These are phyloP conservation scores for Fusarium sp. DNA, from an alignment of 2,329 filamentous ascomycete genomes.

Conservation along the genomic window DNA sequence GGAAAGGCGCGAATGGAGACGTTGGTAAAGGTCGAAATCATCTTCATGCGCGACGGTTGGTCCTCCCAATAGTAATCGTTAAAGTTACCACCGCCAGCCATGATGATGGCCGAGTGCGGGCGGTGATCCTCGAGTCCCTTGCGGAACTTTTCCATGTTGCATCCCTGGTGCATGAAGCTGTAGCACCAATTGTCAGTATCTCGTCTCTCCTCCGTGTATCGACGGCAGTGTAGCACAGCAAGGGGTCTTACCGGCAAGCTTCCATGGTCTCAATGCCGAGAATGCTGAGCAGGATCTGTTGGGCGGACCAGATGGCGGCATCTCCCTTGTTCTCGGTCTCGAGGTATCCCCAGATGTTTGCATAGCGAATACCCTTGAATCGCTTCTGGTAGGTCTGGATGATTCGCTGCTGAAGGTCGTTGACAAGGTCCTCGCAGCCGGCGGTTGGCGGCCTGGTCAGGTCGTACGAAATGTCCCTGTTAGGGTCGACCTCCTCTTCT, in stretches of 20 bases:
- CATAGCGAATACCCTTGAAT: constrained; percentile 40
- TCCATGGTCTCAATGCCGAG: constrained; percentile 44
- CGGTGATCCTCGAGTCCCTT: constrained; percentile 38
- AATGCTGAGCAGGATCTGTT: constrained; percentile 41
- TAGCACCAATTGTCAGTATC: constrained; percentile 24
- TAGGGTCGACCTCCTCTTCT: constrained; percentile 19
- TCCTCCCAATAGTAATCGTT: constrained; percentile 45
- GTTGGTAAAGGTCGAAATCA: constrained; percentile 39
- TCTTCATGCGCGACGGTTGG: constrained; percentile 44
- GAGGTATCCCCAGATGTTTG: constrained; percentile 44
- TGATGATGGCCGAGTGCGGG: constrained; percentile 43
- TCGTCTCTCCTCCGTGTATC: background rate
- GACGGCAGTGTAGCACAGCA: background rate
- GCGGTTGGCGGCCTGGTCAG: constrained; percentile 28
- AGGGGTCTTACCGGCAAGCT: constrained; percentile 37
- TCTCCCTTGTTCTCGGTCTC: constrained; percentile 44
- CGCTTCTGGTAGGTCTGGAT: constrained; percentile 41
- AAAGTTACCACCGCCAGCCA: constrained; percentile 43
- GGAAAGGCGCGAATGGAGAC: constrained; percentile 40
- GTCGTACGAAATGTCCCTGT: constrained; percentile 40
- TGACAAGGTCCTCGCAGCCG: constrained; percentile 41
- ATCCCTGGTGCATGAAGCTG: constrained; percentile 41
- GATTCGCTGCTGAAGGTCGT: constrained; percentile 42
- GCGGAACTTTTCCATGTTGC: constrained; percentile 38
- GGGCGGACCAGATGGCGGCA: constrained; percentile 43